These are phyloP conservation scores for Neltuma alba DNA, from an alignment of 306 rosid genomes.

Conservation along the genomic window DNA sequence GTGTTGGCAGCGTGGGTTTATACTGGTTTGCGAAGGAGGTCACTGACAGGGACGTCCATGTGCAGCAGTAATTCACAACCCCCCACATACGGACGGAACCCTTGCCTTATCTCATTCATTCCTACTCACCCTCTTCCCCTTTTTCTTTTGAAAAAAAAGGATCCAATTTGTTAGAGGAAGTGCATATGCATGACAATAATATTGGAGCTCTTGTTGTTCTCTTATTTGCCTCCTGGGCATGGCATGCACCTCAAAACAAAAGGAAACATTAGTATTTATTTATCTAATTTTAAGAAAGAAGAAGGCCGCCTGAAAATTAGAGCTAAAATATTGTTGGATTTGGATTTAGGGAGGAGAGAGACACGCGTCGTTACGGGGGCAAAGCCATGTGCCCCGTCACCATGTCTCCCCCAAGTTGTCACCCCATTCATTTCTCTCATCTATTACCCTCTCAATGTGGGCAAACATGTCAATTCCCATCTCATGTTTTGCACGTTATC, in stretches of 20 bases:
- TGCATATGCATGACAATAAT: neutral
- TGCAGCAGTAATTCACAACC: slow-evolving; percentile 31
- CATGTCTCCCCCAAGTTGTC: neutral
- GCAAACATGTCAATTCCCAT: neutral
- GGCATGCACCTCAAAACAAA: too few species aligned
- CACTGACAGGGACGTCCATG: slow-evolving; percentile 69
- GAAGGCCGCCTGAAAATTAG: too few species aligned
- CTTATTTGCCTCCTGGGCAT: too few species aligned
- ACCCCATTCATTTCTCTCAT: neutral
- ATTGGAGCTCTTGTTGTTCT: too few species aligned
- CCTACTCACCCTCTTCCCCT: neutral
- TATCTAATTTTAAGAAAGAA: too few species aligned
- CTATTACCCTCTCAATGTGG: neutral
- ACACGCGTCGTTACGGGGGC: slow-evolving; percentile 40
- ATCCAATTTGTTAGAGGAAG: neutral
- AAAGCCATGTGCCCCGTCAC: slow-evolving; percentile 31
- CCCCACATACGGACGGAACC: neutral
- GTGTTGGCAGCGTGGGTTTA: neutral
- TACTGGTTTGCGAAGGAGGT: neutral
- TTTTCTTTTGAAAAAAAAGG: too few species aligned
- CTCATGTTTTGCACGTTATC: neutral
- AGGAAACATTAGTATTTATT: too few species aligned
- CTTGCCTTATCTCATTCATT: neutral
- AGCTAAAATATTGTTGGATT: too few species aligned
- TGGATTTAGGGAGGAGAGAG: too few species aligned